Evolutionary conservation across 768 basidiomycete genomes (phyloP), one percentile per base, ranked within the genome.

Genomic region (Russula lepida): DNA sequence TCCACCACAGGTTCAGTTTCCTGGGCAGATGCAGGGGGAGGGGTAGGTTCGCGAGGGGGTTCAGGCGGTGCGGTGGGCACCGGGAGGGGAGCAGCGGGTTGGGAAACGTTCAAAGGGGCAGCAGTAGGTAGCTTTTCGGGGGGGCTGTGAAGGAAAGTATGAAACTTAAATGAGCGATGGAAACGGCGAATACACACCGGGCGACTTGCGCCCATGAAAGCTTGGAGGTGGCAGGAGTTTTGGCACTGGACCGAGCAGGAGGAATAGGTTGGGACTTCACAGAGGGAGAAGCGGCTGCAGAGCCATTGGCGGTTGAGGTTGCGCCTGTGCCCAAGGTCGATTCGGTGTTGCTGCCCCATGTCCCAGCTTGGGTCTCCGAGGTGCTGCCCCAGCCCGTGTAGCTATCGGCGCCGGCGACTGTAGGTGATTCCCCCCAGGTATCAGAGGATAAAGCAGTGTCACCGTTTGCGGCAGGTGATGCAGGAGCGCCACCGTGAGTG

Each of bases 131-230:
- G 79, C 71, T 88, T 89, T 70, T 88, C 86, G 66, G 86, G 84
- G 25, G 81, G 79, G 56, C 86, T 89, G 63, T 27, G 1, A 32
- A 59, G 44, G 66, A 59, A 50, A 28, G 52, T 56, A 25, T 66
- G 58, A 48, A 32, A 35, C 15, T 41, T 50, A 21, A 54, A 48
- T 19, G 46, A 7, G 28, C n/a, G 21, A 23, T 39, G 27, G 44
- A 54, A 61, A 43, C 43, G 33, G 54, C 30, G 39, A 57, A 28
- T 35, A 74, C 79, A 7, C 69, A 87, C 89, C 85, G 78, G 64
- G 90, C 89, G 70, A 92, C 78, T 68, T 92, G 87, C 8, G 90
- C 90, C 89, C 89, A 92, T 37, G 90, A 91, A 62, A 88, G 72
- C 75, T 90, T 89, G 8, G 87, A 84, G 13, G 81, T 86, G 30